Percentiles rank a stretch among this genome's conserved stretches.
Evolutionary conservation across 2,329 filamentous ascomycete species (phyloP).

Genomic region (Sporothrix humicola): DNA sequence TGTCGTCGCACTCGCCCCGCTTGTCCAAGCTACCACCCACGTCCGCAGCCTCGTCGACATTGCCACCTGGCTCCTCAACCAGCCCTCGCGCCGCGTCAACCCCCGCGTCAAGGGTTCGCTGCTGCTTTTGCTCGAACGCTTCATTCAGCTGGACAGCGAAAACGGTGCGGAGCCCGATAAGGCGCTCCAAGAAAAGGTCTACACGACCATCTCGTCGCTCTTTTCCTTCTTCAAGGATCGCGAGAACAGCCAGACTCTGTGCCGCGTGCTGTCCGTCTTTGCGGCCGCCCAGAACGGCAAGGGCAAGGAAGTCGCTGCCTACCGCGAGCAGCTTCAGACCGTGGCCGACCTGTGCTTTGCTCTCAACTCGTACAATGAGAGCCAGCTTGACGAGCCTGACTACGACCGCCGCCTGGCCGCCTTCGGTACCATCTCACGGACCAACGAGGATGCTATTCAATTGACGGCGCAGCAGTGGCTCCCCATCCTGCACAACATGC

Average conservation of each 20-base stretch:
- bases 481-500: constrained; percentile 84
- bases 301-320: constrained; percentile 43
- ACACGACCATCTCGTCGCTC: constrained; percentile 75
- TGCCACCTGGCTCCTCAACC: constrained; percentile 78
- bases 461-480: constrained; percentile 80
- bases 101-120: constrained; percentile 83
- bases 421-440: constrained; percentile 73
- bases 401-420: constrained; percentile 81
- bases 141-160: constrained; percentile 71
- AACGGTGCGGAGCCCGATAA: constrained; percentile 35
- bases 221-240: constrained; percentile 91
- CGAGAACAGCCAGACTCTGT: constrained; percentile 74
- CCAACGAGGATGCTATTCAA: constrained; percentile 53
- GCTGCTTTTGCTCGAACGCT: constrained; percentile 78
- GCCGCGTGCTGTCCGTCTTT: constrained; percentile 73
- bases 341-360: constrained; percentile 74
- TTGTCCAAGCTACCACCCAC: constrained; percentile 71
- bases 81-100: constrained; percentile 82
- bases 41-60: constrained; percentile 80
- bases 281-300: constrained; percentile 60
- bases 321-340: constrained; percentile 52
- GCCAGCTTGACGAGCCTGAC: constrained; percentile 81
- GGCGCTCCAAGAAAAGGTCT: constrained; percentile 68
- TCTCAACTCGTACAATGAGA: constrained; percentile 77
- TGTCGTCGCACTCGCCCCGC: constrained; percentile 74